phyloP scores from a whole-genome alignment of 1,139 yeast genomes.

The Taiozyma sp. region DNA sequence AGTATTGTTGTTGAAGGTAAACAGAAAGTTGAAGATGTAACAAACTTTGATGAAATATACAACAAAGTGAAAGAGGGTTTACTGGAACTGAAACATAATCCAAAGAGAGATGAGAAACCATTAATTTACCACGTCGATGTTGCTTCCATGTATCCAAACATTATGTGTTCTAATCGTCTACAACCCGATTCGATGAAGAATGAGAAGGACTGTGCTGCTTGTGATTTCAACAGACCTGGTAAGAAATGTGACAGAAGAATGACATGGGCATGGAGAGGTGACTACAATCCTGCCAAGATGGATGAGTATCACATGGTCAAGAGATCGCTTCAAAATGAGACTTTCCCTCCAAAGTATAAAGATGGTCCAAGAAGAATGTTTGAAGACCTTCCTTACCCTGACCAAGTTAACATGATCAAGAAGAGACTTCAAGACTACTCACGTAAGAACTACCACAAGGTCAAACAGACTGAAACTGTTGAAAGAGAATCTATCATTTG shows the following conservation, averaged over 20 bases:
- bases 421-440: constrained; percentile 84
- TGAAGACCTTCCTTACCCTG: constrained; percentile 70
- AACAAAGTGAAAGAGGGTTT: constrained; percentile 50
- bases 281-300: constrained; percentile 84
- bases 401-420: constrained; percentile 72
- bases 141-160: constrained; percentile 98
- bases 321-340: constrained; percentile 74
- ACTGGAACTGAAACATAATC: constrained; percentile 51
- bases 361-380: constrained; percentile 54
- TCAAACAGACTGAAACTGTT: constrained; percentile 76
- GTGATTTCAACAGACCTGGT: constrained; percentile 96
- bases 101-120: constrained; percentile 71
- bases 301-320: constrained; percentile 90
- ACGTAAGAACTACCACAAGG: constrained; percentile 74
- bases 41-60: constrained; percentile 72
- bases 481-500: constrained; percentile 93
- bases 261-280: constrained; percentile 99
- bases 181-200: constrained; percentile 98
- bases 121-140: constrained; percentile 96
- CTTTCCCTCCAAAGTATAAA: constrained; percentile 60
- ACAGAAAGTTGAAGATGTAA: constrained; percentile 65
- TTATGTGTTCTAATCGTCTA: constrained; percentile 94
- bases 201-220: constrained; percentile 94
- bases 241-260: constrained; percentile 86
- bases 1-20: constrained; percentile 81